A percentile compares a stretch with the other conserved stretches of the same genome.
These are phyloP conservation scores for Pyricularia sp. DNA, from an alignment of 2,329 filamentous ascomycete species.

Conservation along the genomic window DNA sequence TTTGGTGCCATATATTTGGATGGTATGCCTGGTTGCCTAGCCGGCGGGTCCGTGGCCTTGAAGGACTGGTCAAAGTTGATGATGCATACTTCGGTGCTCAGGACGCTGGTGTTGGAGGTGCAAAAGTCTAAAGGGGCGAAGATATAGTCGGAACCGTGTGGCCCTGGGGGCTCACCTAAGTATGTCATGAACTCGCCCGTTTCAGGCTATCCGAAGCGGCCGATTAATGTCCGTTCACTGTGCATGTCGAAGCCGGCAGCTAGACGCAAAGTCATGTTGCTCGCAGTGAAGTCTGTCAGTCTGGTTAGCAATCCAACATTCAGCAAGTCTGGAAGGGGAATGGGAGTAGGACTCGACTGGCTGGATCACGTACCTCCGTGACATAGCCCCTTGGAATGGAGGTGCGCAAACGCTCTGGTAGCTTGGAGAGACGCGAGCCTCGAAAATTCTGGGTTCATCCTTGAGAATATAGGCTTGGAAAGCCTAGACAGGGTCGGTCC, in stretches of 20 bases:
- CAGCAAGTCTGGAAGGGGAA: background rate
- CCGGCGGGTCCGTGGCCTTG: slow-evolving; percentile 4
- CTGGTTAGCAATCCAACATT: background rate
- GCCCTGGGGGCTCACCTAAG: slow-evolving; percentile 8
- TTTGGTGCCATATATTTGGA: slow-evolving; percentile 14
- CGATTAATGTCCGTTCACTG: too few species aligned
- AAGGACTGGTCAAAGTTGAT: slow-evolving; percentile 16
- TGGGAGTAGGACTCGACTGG: background rate
- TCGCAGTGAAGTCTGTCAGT: too few species aligned
- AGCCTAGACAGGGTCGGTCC: slow-evolving; percentile 9
- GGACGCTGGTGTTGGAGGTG: slow-evolving; percentile 7
- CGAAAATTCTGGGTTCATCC: slow-evolving; percentile 9
- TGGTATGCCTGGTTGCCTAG: slow-evolving; percentile 7
- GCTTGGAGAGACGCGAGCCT: slow-evolving; percentile 9
- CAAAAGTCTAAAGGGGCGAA: slow-evolving; percentile 12
- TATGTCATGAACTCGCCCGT: slow-evolving; percentile 6
- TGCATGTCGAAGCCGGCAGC: too few species aligned
- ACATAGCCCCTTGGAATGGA: slow-evolving; percentile 13
- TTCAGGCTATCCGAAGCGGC: slow-evolving; percentile 7
- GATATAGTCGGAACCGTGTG: slow-evolving; percentile 12
- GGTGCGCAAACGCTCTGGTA: slow-evolving; percentile 9
- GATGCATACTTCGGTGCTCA: slow-evolving; percentile 11
- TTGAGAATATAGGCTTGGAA: slow-evolving; percentile 9
- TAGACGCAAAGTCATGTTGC: too few species aligned
- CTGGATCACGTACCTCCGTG: slow-evolving; percentile 12